Evolutionary conservation across 257 asterid genomes (phyloP).

Genomic region (Solanum sitiens): DNA sequence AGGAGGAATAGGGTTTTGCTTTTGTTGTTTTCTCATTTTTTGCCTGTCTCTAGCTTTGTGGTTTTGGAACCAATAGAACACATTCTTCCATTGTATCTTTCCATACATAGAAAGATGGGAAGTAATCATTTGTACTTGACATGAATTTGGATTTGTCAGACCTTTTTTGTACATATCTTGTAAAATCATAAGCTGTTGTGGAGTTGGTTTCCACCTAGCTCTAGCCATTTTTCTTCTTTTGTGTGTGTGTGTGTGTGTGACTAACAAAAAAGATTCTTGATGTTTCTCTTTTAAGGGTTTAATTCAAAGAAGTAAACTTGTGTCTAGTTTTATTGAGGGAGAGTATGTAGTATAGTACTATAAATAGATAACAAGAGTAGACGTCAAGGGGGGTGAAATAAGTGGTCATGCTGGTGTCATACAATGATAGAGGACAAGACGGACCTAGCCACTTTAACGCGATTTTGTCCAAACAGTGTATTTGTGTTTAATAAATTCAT

Average conservation of each 20-base stretch:
- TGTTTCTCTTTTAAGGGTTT: not conserved
- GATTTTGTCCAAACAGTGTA: too few relatives aligned
- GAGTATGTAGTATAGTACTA: not conserved
- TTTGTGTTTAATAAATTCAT: too few relatives aligned
- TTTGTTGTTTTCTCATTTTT: not conserved
- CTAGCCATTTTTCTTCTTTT: not conserved
- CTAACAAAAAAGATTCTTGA: not conserved
- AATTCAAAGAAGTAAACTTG: not conserved
- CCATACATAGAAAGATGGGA: not conserved
- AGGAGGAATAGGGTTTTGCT: not conserved
- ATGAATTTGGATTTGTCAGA: not conserved
- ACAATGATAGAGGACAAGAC: not conserved
- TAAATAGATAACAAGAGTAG: not conserved
- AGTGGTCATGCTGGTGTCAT: not conserved
- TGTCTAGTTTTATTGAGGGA: not conserved
- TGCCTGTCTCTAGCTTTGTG: constrained; percentile 1
- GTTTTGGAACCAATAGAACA: not conserved
- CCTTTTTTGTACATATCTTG: not conserved
- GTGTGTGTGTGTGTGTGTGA: not conserved
- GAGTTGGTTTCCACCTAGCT: not conserved
- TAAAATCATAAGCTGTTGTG: not conserved
- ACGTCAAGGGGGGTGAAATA: not conserved
- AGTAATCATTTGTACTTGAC: not conserved
- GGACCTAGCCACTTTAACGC: not conserved
- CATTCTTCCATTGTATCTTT: not conserved